phyloP scores from a whole-genome alignment of 371 early-diverging fungal species.

The Mucor velutinosus region DNA sequence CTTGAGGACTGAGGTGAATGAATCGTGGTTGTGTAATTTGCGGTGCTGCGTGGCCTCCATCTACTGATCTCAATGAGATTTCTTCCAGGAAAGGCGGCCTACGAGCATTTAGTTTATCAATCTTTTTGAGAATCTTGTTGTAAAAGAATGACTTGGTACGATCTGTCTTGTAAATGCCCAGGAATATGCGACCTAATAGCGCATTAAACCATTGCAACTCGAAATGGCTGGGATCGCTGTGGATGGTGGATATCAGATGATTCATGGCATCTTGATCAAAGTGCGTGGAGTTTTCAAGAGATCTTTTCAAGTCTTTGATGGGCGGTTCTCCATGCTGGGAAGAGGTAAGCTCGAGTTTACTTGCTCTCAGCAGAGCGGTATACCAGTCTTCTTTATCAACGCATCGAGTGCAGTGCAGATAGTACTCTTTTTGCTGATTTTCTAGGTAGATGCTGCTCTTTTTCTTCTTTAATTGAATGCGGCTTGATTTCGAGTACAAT shows the following conservation, averaged over 20 bases:
- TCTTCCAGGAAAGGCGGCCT: conserved; percentile 77
- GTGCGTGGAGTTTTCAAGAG: conserved; percentile 42
- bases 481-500: conserved; percentile 54
- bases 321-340: conserved; percentile 27
- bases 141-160: conserved; percentile 58
- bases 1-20: conserved; percentile 64
- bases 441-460: background rate
- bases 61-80: conserved; percentile 74
- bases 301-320: conserved; percentile 3
- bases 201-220: conserved; percentile 88
- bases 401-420: conserved; percentile 54
- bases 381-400: conserved; percentile 94
- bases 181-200: conserved; percentile 76
- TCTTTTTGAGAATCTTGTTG: conserved; percentile 64
- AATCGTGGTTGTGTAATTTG: conserved; percentile 78
- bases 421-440: conserved; percentile 36
- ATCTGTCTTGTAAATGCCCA: conserved; percentile 75
- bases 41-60: conserved; percentile 82
- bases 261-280: conserved; percentile 60
- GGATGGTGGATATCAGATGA: conserved; percentile 54
- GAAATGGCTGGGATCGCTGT: conserved; percentile 55
- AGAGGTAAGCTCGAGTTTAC: conserved; percentile 24
- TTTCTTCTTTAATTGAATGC: conserved; percentile 48
- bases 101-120: conserved; percentile 67
- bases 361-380: conserved; percentile 53